Conservation (phyloP, 768 basidiomycete genomes). For the Pilatotrama ljubarskyi region DNA sequence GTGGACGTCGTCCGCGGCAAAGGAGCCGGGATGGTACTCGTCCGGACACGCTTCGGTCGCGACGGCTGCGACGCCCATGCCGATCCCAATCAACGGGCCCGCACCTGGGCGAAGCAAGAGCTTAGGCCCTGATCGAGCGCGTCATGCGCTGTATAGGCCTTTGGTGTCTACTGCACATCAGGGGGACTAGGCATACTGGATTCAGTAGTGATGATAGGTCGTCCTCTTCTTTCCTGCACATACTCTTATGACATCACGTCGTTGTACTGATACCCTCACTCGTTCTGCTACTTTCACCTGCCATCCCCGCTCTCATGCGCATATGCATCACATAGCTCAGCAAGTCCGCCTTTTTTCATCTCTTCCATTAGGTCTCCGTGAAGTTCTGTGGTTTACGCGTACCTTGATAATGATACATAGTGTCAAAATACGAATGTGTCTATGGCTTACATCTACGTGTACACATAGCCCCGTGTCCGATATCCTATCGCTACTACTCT, state of each 20-base stretch:
- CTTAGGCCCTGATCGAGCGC: conserved; percentile 8
- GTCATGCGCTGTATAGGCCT: background rate
- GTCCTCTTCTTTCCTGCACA: background rate
- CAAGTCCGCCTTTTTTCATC: background rate
- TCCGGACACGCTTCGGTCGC: background rate
- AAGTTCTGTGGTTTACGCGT: background rate
- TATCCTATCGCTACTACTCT: no score
- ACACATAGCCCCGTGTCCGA: background rate
- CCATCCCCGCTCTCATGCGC: background rate
- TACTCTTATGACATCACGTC: background rate
- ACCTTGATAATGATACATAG: background rate
- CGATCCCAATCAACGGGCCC: conserved; percentile 3
- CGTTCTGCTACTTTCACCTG: background rate
- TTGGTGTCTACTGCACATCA: background rate
- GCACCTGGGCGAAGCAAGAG: conserved; percentile 16
- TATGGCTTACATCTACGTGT: conserved; percentile 6
- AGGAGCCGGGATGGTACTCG: conserved; percentile 2
- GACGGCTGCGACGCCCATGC: conserved; percentile 19
- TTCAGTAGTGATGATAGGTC: background rate
- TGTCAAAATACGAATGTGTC: conserved; percentile 10
- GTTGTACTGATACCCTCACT: background rate
- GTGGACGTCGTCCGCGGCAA: conserved; percentile 12
- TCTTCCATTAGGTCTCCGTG: background rate
- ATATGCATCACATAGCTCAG: no score
- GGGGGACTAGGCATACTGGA: background rate